Evolutionary conservation across 192 early-diverging fungal genomes (phyloP).

Genomic region (Entomortierella parvispora): DNA sequence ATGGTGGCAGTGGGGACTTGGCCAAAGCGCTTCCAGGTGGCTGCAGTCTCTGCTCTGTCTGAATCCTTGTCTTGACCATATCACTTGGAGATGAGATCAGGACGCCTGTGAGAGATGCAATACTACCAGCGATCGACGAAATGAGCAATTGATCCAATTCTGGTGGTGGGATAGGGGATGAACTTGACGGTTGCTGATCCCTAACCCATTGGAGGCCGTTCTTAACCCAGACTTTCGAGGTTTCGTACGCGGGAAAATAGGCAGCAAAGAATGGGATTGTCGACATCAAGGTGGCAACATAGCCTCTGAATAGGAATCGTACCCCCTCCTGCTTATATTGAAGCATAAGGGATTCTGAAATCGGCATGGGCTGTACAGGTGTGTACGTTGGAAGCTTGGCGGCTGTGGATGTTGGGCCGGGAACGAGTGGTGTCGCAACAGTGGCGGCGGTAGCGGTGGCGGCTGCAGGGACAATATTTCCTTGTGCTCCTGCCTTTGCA

Average conservation of each 20-base stretch:
- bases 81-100: constrained; percentile 46
- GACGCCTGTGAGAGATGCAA: constrained; percentile 37
- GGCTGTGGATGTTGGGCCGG: constrained; percentile 16
- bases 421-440: constrained; percentile 18
- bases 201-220: constrained; percentile 36
- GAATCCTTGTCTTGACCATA: constrained; percentile 54
- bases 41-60: constrained; percentile 46
- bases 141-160: constrained; percentile 43
- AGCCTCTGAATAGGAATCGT: constrained; percentile 54
- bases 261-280: constrained; percentile 54
- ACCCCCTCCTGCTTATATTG: constrained; percentile 46
- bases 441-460: constrained; percentile 13
- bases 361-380: constrained; percentile 24
- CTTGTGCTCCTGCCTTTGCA: constrained; percentile 42
- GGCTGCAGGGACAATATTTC: constrained; percentile 19
- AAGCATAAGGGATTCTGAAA: constrained; percentile 37
- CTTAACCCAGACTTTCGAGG: constrained; percentile 33
- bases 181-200: not conserved
- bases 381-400: constrained; percentile 31
- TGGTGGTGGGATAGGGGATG: constrained; percentile 33
- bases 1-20: constrained; percentile 36
- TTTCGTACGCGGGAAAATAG: constrained; percentile 53
- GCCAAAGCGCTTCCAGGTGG: constrained; percentile 34
- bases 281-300: constrained; percentile 45
- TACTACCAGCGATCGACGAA: constrained; percentile 41